Evolutionary conservation across 176 grass and related monocot species (phyloP), one percentile per base, ranked within the genome.

Genomic region (Oryza rufipogon): DNA sequence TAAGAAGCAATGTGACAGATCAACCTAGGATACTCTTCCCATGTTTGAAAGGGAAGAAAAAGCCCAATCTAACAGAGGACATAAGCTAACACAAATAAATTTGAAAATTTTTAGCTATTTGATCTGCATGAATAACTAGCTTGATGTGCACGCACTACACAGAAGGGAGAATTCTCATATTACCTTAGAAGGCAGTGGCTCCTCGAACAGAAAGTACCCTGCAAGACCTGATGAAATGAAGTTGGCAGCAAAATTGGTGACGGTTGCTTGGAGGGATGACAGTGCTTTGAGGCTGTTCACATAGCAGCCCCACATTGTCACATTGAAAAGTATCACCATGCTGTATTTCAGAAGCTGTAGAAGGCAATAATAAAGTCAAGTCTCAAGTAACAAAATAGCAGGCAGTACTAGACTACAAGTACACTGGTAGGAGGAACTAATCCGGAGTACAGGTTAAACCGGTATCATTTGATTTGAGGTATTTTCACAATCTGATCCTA

Each of bases 241-340:
- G 86, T 99, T 99, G 34, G 86, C 71, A 1, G 96, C 91, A 12
- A 99, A 99, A 81, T 96, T 99, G 38, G 96, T 96, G 61, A 99
- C 91, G 2, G 96, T 96, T 76, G 93, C 93, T 86, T 96, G 93
- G 20, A 99, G 87, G 47, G 96, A 99, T 0, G 93, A 94, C 47
- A 96, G 75, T 68, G 89, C 89, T 78, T 94, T 99, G 64, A 96
- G 93, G 80, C 96, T 94, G 76, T 96, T 99, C 39, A 87, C 86
- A 69, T 94, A 94, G 81, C 96, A 99, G 42, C 87, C 93, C 96
- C 96, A 96, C 96, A 99, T 96, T 68, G 80, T 91, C 15, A 94
- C 87, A 9, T 92, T 92, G 66, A 91, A 96, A 83, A 92, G 75
- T 77, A 99, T 82, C 77, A 99, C 93, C 82, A 89, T 79, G 14